Evolutionary conservation across 2,329 filamentous ascomycete genomes (phyloP).

Genomic region (Epichloe sylvatica): DNA sequence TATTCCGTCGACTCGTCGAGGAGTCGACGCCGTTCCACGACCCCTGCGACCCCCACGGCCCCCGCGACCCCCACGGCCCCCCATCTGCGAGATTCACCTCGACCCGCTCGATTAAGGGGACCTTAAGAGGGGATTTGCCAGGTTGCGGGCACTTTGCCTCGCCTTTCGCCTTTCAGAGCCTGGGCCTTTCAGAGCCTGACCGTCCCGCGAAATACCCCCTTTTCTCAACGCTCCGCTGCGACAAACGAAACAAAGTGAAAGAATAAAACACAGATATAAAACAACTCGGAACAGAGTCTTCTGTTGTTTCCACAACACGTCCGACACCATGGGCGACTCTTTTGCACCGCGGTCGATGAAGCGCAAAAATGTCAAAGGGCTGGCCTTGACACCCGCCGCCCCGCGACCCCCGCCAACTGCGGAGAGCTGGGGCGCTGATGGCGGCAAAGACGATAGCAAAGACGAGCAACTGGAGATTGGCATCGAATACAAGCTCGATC

Average conservation of each 20-base stretch:
- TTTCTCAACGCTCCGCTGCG: background rate
- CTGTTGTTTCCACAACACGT: background rate
- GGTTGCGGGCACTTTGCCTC: background rate
- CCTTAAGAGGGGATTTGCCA: background rate
- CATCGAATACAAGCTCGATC: constrained; percentile 88
- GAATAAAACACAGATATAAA: background rate
- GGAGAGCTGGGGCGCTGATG: constrained; percentile 49
- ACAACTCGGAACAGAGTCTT: background rate
- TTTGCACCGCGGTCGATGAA: constrained; percentile 74
- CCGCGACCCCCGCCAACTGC: constrained; percentile 60
- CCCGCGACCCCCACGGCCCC: background rate
- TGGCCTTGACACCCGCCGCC: constrained; percentile 68
- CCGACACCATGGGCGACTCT: constrained; percentile 41
- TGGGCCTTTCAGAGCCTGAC: background rate
- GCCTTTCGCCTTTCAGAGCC: background rate
- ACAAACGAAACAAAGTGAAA: too few species aligned
- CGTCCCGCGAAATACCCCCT: background rate
- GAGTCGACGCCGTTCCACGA: background rate
- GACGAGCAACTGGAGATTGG: constrained; percentile 73
- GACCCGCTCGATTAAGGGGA: background rate
- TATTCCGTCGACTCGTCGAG: background rate
- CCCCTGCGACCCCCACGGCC: background rate
- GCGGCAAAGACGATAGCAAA: constrained; percentile 45
- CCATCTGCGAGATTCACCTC: background rate
- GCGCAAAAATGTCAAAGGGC: constrained; percentile 96